Base-by-base conservation (phyloP, 164 flowering plant species). In the Malania oleifera region DNA sequence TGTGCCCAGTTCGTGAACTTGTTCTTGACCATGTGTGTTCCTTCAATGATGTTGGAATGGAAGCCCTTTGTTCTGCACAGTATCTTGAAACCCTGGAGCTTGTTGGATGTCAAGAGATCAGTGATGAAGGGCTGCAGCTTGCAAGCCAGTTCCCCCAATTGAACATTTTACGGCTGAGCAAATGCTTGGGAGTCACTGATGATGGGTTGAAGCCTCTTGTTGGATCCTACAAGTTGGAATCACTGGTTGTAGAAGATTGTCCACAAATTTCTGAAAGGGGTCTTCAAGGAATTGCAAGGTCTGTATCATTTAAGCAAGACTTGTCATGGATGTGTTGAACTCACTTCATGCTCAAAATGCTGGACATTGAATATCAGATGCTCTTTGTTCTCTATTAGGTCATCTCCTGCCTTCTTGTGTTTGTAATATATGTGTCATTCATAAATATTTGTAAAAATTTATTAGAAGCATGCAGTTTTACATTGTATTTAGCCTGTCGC, bases 21-120 rank as follows among this genome's bases (percentile, higher is more conserved):
- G 56, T 80, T 20, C 77, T 89, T 7, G 91, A 83, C 68, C 86
- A 79, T 56, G 87, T 83, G 7, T 79, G 76, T 60, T 77, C 83
- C 18, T 89, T 89, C 59, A 79, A 77, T 50, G 90, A 89, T 65
- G 59, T 31, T 56, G 95, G 95, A 2, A 82, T 89, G 97, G 85
- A 83, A 57, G 81, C 90, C 63, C 82, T 89, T 15, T 80, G 90
- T 66, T 75, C 82, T 1, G 85, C 88, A 8, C 66, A 61, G 23
- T 73, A 59, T 67, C 84, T 89, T 19, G 82, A 85, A 59, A 68
- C 69, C 28, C 65, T 89, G 18, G 95, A 89, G 66, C 89, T 89
- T 34, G 78, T 77, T 0, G 71, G 72, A 57, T 89, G 97, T 75
- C 91, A 85, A 69, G 95, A 86, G 66, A 67, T 89, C 19, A 83